Evolutionary conservation across 192 early-diverging fungal genomes (phyloP).

Genomic region (Pilaira anomala): DNA sequence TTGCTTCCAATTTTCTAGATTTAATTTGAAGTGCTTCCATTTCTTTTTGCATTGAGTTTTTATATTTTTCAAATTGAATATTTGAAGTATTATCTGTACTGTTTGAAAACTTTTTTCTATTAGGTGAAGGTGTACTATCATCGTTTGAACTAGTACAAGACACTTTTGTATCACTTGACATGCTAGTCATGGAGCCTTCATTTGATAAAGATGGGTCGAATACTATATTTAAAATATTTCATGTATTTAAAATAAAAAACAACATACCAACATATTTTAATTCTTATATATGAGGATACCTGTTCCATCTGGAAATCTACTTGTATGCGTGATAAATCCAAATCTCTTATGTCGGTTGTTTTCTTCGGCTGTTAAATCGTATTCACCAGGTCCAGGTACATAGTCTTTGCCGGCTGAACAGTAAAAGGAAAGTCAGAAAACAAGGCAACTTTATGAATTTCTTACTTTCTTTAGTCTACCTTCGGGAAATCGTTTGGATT

Average conservation of each 20-base stretch:
- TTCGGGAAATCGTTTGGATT: constrained; percentile 27
- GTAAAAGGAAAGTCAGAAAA: not conserved
- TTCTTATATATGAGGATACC: constrained; percentile 1
- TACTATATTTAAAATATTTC: not conserved
- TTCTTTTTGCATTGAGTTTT: constrained; percentile 24
- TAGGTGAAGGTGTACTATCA: constrained; percentile 1
- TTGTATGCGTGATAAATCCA: constrained; percentile 7
- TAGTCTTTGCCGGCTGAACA: constrained; percentile 19
- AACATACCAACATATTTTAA: not conserved
- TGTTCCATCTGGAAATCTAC: constrained; percentile 13
- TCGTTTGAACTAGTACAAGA: constrained; percentile 17
- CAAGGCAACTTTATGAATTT: not conserved
- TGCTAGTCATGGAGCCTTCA: constrained; percentile 1
- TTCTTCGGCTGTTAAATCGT: constrained; percentile 11
- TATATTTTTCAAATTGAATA: constrained; percentile 22
- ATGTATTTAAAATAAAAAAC: not conserved
- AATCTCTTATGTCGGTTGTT: not conserved
- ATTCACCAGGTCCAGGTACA: constrained; percentile 30
- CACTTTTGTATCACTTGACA: constrained; percentile 11
- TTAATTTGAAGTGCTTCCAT: constrained; percentile 21
- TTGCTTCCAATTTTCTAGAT: constrained; percentile 20
- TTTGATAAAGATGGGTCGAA: constrained; percentile 8
- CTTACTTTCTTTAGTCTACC: constrained; percentile 14
- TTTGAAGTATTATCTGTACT: not conserved
- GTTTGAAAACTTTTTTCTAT: no score